A percentile compares a stretch with the other conserved stretches of the same genome.
Evolutionary conservation across 2,329 filamentous ascomycete species (phyloP).

Genomic region (Aspergillus niger): DNA sequence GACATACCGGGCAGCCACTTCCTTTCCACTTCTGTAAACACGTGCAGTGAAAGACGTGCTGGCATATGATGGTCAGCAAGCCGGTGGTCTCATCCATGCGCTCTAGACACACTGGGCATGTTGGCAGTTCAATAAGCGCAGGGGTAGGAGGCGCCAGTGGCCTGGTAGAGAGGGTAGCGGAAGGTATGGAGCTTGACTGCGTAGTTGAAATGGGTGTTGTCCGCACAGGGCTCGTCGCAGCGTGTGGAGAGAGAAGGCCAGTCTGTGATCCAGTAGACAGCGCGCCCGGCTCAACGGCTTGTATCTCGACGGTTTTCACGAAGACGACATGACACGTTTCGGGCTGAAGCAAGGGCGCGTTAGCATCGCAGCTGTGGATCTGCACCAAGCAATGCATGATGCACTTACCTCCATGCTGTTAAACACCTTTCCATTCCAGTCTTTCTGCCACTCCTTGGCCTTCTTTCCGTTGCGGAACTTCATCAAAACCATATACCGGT

Average conservation of each 20-base stretch:
- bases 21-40: conserved; percentile 97
- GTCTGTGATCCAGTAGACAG: conserved; percentile 29
- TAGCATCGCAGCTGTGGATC: conserved; percentile 10
- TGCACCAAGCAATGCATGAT: neutral
- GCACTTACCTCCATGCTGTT: conserved; percentile 78
- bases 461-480: conserved; percentile 78
- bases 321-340: conserved; percentile 95
- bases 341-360: conserved; percentile 55
- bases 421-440: conserved; percentile 92
- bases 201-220: conserved; percentile 31
- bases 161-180: conserved; percentile 58
- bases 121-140: conserved; percentile 85
- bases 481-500: conserved; percentile 92
- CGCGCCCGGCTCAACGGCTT: conserved; percentile 57
- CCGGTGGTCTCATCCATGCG: conserved; percentile 98
- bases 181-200: conserved; percentile 37
- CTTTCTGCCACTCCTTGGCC: conserved; percentile 76
- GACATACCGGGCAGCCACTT: conserved; percentile 88
- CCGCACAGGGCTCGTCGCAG: conserved; percentile 19
- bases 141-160: conserved; percentile 75
- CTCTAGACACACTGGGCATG: conserved; percentile 93
- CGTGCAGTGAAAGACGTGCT: conserved; percentile 96
- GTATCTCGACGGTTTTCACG: conserved; percentile 86
- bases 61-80: conserved; percentile 90
- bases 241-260: conserved; percentile 63